Evolutionary conservation across 169 alveolate species (phyloP).

Genomic region (Pseudocohnilembus persalinus): DNA sequence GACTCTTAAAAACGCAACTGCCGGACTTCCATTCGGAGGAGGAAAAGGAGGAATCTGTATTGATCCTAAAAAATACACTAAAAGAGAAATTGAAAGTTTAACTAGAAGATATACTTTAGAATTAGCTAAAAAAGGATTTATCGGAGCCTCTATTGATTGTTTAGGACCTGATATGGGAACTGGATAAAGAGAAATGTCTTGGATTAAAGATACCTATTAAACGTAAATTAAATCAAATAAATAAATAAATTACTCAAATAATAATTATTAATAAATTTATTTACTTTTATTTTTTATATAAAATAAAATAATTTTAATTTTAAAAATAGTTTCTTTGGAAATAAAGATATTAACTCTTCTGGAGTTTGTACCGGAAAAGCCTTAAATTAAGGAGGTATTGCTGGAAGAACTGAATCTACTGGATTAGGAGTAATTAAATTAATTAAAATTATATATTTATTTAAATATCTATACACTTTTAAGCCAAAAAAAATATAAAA

Average conservation of each 20-base stretch:
- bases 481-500: no score
- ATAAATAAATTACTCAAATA: no score
- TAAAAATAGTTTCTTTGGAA: constrained; percentile 45
- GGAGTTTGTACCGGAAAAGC: constrained; percentile 81
- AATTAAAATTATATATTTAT: no score
- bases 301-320: not conserved
- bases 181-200: constrained; percentile 72
- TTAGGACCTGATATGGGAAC: constrained; percentile 86
- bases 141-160: constrained; percentile 73
- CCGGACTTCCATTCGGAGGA: constrained; percentile 77
- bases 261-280: constrained; percentile 23
- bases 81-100: constrained; percentile 65
- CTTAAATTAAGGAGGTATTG: constrained; percentile 69
- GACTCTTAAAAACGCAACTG: constrained; percentile 67
- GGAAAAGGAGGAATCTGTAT: constrained; percentile 82
- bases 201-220: constrained; percentile 74
- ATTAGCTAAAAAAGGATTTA: constrained; percentile 78
- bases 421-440: constrained; percentile 79
- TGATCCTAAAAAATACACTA: constrained; percentile 62
- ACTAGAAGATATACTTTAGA: constrained; percentile 77
- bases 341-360: constrained; percentile 60
- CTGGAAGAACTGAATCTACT: constrained; percentile 78
- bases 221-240: constrained; percentile 49
- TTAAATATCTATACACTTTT: no score
- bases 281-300: constrained; percentile 4